These are phyloP conservation scores for Saitozyma sp. DNA, from an alignment of 768 basidiomycete species.

Conservation along the genomic window DNA sequence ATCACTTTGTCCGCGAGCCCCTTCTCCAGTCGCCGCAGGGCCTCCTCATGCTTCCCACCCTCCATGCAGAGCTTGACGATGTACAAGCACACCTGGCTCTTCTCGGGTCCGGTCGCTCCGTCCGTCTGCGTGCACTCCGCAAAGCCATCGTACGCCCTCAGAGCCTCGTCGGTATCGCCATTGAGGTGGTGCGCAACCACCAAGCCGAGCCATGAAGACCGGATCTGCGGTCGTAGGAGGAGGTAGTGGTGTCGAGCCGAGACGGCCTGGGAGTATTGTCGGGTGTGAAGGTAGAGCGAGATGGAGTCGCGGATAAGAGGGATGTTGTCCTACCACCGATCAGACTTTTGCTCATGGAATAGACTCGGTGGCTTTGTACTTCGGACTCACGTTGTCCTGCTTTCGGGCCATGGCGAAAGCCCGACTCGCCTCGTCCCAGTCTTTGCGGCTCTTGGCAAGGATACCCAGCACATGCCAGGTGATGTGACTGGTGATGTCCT, in stretches of 20 bases:
- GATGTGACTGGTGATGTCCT: conserved; percentile 70
- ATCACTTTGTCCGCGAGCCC: conserved; percentile 36
- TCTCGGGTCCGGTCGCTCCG: conserved; percentile 41
- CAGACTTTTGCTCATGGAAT: not conserved
- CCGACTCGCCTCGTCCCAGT: conserved; percentile 89
- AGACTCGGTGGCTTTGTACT: not conserved
- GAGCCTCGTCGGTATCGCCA: conserved; percentile 69
- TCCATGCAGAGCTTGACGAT: conserved; percentile 45
- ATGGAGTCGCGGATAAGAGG: conserved; percentile 91
- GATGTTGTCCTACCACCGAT: conserved; percentile 71
- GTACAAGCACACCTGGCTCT: conserved; percentile 44
- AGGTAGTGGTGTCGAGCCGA: conserved; percentile 81
- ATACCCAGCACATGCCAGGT: conserved; percentile 98
- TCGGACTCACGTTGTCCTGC: conserved; percentile 73
- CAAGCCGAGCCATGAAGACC: conserved; percentile 84
- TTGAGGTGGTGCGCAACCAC: conserved; percentile 86
- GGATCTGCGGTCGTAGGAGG: conserved; percentile 72
- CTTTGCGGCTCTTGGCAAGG: conserved; percentile 88
- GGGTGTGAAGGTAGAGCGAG: conserved; percentile 80
- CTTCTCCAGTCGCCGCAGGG: conserved; percentile 36
- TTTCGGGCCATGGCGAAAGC: conserved; percentile 86
- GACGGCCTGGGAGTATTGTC: conserved; percentile 73
- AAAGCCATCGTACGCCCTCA: conserved; percentile 71
- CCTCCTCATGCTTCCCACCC: conserved; percentile 41
- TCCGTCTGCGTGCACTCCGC: conserved; percentile 69